phyloP scores from a whole-genome alignment of 345 rosid species.

The Turritis glabra region DNA sequence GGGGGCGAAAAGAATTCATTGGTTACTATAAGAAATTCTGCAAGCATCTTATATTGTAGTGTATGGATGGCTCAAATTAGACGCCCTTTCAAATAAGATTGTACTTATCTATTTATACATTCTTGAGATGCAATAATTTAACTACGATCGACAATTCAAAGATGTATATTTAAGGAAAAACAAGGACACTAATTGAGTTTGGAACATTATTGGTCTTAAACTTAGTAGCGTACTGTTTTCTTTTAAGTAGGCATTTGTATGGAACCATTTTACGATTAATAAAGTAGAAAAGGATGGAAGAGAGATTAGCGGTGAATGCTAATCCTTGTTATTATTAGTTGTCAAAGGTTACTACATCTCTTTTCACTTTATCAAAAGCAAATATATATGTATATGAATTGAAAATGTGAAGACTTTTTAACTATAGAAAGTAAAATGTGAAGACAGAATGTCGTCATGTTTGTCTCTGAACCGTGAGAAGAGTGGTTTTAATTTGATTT shows the following conservation, averaged over 20 bases:
- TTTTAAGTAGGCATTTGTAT: neutral
- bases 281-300: neutral
- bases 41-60: conserved; percentile 36
- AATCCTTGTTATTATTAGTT: conserved; percentile 15
- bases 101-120: conserved; percentile 16
- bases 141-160: neutral
- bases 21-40: conserved; percentile 31
- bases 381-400: neutral
- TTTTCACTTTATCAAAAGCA: conserved; percentile 33
- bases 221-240: neutral
- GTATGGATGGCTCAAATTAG: conserved; percentile 34
- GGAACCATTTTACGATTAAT: neutral
- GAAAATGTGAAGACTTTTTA: conserved; percentile 5
- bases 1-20: conserved; percentile 16
- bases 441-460: conserved; percentile 39
- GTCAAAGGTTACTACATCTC: conserved; percentile 13
- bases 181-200: neutral
- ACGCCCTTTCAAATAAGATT: conserved; percentile 40
- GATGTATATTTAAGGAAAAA: neutral
- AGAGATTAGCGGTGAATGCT: neutral
- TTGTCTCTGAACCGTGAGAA: conserved; percentile 12
- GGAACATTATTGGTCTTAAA: neutral
- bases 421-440: conserved; percentile 34
- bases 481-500: conserved; percentile 9
- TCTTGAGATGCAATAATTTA: conserved; percentile 1